Base-by-base conservation (phyloP, 495 filamentous ascomycete species). In the Glarea lozoyensis region DNA sequence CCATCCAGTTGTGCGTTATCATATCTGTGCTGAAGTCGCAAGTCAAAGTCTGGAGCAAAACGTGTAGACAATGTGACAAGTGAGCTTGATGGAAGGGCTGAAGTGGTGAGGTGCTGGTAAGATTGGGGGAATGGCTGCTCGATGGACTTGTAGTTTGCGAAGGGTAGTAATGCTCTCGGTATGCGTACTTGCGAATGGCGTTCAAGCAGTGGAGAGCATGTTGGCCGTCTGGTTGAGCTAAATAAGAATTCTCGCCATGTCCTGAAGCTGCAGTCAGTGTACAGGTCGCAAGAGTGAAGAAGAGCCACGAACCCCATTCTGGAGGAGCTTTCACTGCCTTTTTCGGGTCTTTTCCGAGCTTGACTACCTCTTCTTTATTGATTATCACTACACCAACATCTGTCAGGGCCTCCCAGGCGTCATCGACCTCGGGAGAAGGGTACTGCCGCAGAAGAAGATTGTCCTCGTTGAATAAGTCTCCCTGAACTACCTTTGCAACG, bases 21-120 rank as follows among this genome's bases (percentile, higher is more conserved):
- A 65, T 33, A 37, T 59, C 60, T 16, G 62, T 47, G 31, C 60
- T 61, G 0, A 53, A 57, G 19, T 46, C 54, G 41, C 65, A 66
- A 22, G 54, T 48, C 4, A 65, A 19, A n/a, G 54, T 57, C 48
- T 68, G 54, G 2, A 62, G 35, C 29, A 68, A 48, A 11, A 61
- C 46, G 20, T 64, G 46, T 12, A 64, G 42, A 40, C 64, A 65
- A 34, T 68, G 61, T 7, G 25, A 29, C 7, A 29, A n/a, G 25
- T 29, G 25, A 7, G 25, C 25, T 29, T 29, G 25, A 29, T 29
- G 7, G n/a, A 29, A 29, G n/a, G 25, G 25, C 25, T 29, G 7
- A n/a, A 29, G n/a, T 7, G 25, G 25, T 7, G 10, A 10, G 7
- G 10, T 16, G 6, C 7, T 35, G 32, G 11, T 51, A 49, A 11